These are phyloP conservation scores for Cyamopsis tetragonoloba DNA, from an alignment of 306 rosid genomes.

Conservation along the genomic window DNA sequence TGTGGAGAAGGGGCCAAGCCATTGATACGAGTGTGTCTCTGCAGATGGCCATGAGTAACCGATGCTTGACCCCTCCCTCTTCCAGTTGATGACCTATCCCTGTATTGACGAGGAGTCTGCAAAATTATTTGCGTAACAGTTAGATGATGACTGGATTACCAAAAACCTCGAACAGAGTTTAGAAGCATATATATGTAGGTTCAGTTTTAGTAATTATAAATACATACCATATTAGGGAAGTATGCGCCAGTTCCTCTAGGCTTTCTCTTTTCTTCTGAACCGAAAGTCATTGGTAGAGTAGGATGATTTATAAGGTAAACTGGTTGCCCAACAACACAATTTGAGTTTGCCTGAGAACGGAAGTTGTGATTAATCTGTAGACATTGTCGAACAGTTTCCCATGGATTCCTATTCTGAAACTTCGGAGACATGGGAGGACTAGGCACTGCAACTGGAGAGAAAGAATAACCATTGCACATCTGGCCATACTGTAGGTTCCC, in stretches of 20 bases:
- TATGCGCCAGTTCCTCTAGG: slow-evolving; percentile 72
- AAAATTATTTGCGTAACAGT: slow-evolving; percentile 35
- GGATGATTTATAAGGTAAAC: slow-evolving; percentile 42
- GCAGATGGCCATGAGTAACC: slow-evolving; percentile 39
- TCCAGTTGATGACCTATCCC: slow-evolving; percentile 42
- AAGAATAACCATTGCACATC: slow-evolving; percentile 42
- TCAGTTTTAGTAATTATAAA: slow-evolving; percentile 6
- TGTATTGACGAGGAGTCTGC: slow-evolving; percentile 47
- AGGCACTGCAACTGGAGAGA: slow-evolving; percentile 38
- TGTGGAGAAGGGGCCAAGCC: slow-evolving; percentile 39
- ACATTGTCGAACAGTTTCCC: slow-evolving; percentile 46
- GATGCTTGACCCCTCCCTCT: slow-evolving; percentile 52
- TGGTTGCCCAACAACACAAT: slow-evolving; percentile 43
- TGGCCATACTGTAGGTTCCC: slow-evolving; percentile 56
- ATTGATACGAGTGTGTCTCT: slow-evolving; percentile 34
- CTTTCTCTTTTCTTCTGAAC: slow-evolving; percentile 54
- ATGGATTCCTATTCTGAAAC: slow-evolving; percentile 45
- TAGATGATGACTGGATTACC: slow-evolving; percentile 19
- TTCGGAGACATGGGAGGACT: slow-evolving; percentile 59
- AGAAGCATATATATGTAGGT: not conserved
- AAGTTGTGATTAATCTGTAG: slow-evolving; percentile 37
- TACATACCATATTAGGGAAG: slow-evolving; percentile 68
- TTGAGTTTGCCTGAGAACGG: slow-evolving; percentile 43
- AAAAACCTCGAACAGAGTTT: not conserved
- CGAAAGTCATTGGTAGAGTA: slow-evolving; percentile 35